These are phyloP conservation scores for Penicillium nordicum DNA, from an alignment of 2,329 filamentous ascomycete species.

Conservation along the genomic window DNA sequence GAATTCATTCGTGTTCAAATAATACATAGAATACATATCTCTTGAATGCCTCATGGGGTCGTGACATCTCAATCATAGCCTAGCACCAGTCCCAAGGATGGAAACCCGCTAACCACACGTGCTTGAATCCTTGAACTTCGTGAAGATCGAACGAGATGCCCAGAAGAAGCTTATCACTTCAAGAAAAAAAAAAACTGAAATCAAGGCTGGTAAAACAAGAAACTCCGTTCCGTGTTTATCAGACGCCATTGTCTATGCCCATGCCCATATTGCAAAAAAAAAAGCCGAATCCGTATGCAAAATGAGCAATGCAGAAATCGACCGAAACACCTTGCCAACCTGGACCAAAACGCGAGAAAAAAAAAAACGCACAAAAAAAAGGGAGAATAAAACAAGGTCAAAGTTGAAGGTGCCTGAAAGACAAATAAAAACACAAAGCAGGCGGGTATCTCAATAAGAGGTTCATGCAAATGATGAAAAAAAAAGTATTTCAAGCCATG, in stretches of 20 bases:
- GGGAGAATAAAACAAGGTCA: conserved; percentile 5
- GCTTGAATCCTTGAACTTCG: background rate
- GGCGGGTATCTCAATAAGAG: conserved; percentile 15
- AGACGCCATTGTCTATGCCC: conserved; percentile 27
- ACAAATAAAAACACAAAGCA: conserved; percentile 7
- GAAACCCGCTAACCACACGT: background rate
- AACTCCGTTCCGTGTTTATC: conserved; percentile 23
- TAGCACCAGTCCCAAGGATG: background rate
- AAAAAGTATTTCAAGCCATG: conserved; percentile 29
- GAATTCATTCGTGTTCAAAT: conserved; percentile 19
- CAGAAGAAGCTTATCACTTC: conserved; percentile 8
- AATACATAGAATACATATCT: conserved; percentile 28
- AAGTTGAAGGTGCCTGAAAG: conserved; percentile 15
- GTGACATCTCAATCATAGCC: conserved; percentile 10
- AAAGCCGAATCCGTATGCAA: conserved; percentile 7
- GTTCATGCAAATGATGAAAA: conserved; percentile 11
- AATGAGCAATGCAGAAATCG: conserved; percentile 1
- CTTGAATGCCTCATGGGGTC: conserved; percentile 19
- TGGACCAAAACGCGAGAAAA: conserved; percentile 3
- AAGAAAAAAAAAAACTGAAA: background rate
- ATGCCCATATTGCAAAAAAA: conserved; percentile 13
- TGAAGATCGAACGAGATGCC: background rate
- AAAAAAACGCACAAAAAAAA: conserved; percentile 8
- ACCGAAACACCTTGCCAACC: conserved; percentile 4
- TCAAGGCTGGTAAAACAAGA: conserved; percentile 5